Conservation (phyloP, 768 basidiomycete species). For the Naganishia kalamii region DNA sequence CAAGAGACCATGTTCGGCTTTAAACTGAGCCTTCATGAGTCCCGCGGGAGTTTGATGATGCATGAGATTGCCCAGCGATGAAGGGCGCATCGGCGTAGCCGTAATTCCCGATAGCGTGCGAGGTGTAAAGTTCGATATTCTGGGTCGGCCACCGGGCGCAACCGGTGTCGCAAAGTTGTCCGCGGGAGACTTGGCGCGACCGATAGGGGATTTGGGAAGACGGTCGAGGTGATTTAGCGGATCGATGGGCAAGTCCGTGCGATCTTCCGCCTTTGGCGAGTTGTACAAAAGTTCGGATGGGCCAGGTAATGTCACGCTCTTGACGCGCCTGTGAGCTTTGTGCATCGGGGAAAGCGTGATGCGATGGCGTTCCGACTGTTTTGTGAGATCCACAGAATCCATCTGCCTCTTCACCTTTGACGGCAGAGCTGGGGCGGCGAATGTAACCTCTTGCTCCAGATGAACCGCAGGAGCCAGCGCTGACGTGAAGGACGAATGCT, state of each 20-base stretch:
- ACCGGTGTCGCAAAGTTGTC: conserved; percentile 17
- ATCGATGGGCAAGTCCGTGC: background rate
- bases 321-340: conserved; percentile 15
- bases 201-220: conserved; percentile 18
- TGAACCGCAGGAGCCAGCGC: conserved; percentile 8
- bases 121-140: conserved; percentile 16
- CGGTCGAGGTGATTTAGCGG: conserved; percentile 18
- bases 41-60: conserved; percentile 21
- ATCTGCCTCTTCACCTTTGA: background rate
- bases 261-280: conserved; percentile 9
- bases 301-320: conserved; percentile 19
- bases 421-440: conserved; percentile 18
- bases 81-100: conserved; percentile 1
- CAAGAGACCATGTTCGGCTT: conserved; percentile 21
- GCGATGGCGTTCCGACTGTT: conserved; percentile 6
- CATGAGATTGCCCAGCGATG: conserved; percentile 7
- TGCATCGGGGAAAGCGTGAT: conserved; percentile 23
- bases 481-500: background rate
- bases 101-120: conserved; percentile 1
- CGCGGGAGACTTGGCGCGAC: conserved; percentile 7
- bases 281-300: conserved; percentile 19
- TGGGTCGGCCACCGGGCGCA: background rate
- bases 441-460: conserved; percentile 8
- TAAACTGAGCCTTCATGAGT: conserved; percentile 18
- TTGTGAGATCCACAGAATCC: background rate